A percentile compares a stretch with the other conserved stretches of the same genome.
phyloP scores from a whole-genome alignment of 129 eudicot genomes.

The Mikania micrantha region DNA sequence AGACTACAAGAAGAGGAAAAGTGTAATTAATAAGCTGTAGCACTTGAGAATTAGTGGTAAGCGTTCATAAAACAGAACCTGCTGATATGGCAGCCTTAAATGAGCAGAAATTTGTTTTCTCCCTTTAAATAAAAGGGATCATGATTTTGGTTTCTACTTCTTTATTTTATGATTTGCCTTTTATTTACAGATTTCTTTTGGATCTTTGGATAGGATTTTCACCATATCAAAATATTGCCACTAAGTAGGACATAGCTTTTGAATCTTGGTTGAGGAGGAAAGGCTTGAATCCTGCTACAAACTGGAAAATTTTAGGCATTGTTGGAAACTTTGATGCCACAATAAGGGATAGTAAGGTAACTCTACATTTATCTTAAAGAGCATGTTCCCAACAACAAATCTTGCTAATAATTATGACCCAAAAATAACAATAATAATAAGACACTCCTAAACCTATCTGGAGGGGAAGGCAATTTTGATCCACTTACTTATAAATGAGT shows the following conservation, averaged over 20 bases:
- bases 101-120: background rate
- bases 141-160: constrained; percentile 8
- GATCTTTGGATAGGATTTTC: constrained; percentile 89
- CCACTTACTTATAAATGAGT: background rate
- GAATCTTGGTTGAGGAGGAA: constrained; percentile 92
- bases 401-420: constrained; percentile 45
- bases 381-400: too few relatives aligned
- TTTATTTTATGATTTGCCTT: constrained; percentile 14
- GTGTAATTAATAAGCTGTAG: constrained; percentile 80
- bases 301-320: constrained; percentile 61
- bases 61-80: constrained; percentile 22
- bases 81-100: background rate
- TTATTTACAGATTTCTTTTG: constrained; percentile 70
- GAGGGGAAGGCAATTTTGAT: too few relatives aligned
- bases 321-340: constrained; percentile 45
- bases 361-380: background rate
- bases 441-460: too few relatives aligned
- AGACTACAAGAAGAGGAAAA: constrained; percentile 58
- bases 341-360: background rate
- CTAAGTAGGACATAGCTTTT: constrained; percentile 80
- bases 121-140: background rate
- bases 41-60: constrained; percentile 75
- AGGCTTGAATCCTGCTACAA: constrained; percentile 70
- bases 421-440: too few relatives aligned
- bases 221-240: constrained; percentile 74